These are phyloP conservation scores for Vicia faba DNA, from an alignment of 306 rosid species.

Conservation along the genomic window DNA sequence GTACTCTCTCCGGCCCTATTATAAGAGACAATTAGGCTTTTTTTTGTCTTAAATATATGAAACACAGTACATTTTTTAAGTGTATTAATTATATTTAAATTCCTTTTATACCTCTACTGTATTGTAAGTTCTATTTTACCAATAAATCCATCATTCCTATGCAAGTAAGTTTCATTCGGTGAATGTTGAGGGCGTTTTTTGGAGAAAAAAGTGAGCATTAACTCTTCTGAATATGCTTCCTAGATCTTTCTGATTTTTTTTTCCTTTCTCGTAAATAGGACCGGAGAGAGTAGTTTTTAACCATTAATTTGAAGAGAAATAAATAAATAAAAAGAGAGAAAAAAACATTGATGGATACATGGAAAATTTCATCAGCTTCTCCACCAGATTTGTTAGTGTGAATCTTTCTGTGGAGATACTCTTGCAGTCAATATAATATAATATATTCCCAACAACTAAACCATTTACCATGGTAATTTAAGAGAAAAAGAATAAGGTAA, in stretches of 20 bases:
- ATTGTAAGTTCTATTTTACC: background rate
- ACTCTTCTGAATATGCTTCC: background rate
- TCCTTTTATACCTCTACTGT: background rate
- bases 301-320: constrained; percentile 25
- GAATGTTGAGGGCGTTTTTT: background rate
- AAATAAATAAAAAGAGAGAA: background rate
- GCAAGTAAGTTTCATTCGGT: background rate
- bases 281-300: constrained; percentile 1
- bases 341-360: constrained; percentile 1
- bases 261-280: background rate
- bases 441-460: no score
- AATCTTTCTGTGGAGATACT: no score
- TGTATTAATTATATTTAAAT: constrained; percentile 2
- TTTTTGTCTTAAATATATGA: background rate
- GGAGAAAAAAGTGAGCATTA: background rate
- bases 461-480: background rate
- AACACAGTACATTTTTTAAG: background rate
- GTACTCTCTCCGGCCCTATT: constrained; percentile 11
- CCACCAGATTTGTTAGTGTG: background rate
- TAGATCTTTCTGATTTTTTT: constrained; percentile 1
- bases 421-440: no score
- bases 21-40: background rate
- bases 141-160: constrained; percentile 3
- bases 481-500: background rate
- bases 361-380: constrained; percentile 24